Percentiles rank a stretch among this genome's conserved stretches.
Evolutionary conservation across 139 green algal species (phyloP).

Genomic region (Raphidocelis subcapitata): DNA sequence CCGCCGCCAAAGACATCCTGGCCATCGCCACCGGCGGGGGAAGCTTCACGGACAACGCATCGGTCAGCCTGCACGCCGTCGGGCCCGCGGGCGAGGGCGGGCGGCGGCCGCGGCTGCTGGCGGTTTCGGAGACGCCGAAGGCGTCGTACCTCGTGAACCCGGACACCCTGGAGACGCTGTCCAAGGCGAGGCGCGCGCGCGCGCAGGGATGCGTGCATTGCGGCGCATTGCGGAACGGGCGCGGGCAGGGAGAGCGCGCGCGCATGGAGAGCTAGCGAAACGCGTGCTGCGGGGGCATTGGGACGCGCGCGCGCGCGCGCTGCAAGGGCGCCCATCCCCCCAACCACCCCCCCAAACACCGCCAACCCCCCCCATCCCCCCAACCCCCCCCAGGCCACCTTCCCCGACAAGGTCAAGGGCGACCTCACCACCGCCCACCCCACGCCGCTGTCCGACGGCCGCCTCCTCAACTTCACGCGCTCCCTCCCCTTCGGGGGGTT

Average conservation of each 20-base stretch:
- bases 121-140: conserved; percentile 46
- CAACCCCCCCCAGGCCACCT: conserved; percentile 12
- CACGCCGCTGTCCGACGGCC: conserved; percentile 46
- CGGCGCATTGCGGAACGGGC: too few relatives aligned
- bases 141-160: conserved; percentile 56
- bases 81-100: background rate
- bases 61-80: conserved; percentile 59
- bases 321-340: too few relatives aligned
- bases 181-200: conserved; percentile 28
- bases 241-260: too few relatives aligned
- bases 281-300: too few relatives aligned
- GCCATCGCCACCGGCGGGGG: background rate
- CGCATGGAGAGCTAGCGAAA: too few relatives aligned
- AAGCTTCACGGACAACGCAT: conserved; percentile 75
- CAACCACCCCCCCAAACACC: too few relatives aligned
- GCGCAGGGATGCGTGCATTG: too few relatives aligned
- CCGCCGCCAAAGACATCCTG: conserved; percentile 7
- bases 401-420: conserved; percentile 38
- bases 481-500: conserved; percentile 45
- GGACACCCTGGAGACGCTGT: conserved; percentile 50
- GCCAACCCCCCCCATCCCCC: too few relatives aligned
- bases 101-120: conserved; percentile 1
- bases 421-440: conserved; percentile 75
- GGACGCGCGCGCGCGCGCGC: too few relatives aligned
- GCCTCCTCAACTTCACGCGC: conserved; percentile 67